A percentile compares a stretch with the other conserved stretches of the same genome.
These are phyloP conservation scores for Ogataea kodamae DNA, from an alignment of 805 yeast species.

Conservation along the genomic window DNA sequence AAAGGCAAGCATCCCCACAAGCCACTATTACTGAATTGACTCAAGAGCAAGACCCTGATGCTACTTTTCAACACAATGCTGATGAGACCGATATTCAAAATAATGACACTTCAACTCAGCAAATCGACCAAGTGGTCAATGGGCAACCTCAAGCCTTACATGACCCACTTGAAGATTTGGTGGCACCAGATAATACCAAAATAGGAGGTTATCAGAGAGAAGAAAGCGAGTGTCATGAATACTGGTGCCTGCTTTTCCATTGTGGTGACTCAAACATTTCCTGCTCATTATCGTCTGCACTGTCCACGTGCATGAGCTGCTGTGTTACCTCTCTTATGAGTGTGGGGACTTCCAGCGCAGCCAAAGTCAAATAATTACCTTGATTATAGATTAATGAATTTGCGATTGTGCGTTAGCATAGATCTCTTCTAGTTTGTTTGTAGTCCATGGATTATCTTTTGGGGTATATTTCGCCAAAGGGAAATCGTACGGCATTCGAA, in stretches of 20 bases:
- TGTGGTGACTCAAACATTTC: too few relatives aligned
- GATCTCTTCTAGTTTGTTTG: slow-evolving; percentile 15
- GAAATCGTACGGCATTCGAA: slow-evolving; percentile 51
- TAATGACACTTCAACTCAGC: too few relatives aligned
- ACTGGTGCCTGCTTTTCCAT: slow-evolving; percentile 20
- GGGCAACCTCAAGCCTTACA: slow-evolving; percentile 12
- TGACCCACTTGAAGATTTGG: slow-evolving; percentile 16
- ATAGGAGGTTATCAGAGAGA: slow-evolving; percentile 26
- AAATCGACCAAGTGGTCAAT: slow-evolving; percentile 2
- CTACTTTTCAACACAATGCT: neutral
- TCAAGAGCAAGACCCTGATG: slow-evolving; percentile 2
- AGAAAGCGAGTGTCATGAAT: slow-evolving; percentile 31
- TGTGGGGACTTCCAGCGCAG: slow-evolving; percentile 11
- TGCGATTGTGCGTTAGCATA: too few relatives aligned
- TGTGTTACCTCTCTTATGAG: slow-evolving; percentile 10
- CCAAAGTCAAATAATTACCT: slow-evolving; percentile 5
- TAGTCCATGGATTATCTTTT: slow-evolving; percentile 51
- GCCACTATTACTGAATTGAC: slow-evolving; percentile 22
- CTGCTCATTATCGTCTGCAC: too few relatives aligned
- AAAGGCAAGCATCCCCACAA: slow-evolving; percentile 16
- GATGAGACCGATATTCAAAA: neutral
- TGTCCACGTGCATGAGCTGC: slow-evolving; percentile 13
- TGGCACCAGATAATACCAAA: slow-evolving; percentile 13
- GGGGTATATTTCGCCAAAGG: slow-evolving; percentile 43
- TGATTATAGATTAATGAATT: neutral